These are phyloP conservation scores for Hibiscus trionum DNA, from an alignment of 345 rosid genomes.

Conservation along the genomic window DNA sequence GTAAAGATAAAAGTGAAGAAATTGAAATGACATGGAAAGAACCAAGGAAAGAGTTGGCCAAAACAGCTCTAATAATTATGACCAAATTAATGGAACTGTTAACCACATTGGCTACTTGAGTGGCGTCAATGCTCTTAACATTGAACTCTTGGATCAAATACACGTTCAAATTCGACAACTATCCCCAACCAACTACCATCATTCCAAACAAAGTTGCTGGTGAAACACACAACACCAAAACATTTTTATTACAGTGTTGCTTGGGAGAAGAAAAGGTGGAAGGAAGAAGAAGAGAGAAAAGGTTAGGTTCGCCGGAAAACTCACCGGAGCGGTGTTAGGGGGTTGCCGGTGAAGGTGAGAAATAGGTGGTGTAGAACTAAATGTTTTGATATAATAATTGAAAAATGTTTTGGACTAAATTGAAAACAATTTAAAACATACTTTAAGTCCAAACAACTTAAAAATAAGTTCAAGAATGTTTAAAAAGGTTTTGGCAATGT, in stretches of 20 bases:
- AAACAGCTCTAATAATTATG: slow-evolving; percentile 17
- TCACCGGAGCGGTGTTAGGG: too few relatives aligned
- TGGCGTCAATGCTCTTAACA: slow-evolving; percentile 15
- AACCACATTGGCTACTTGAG: slow-evolving; percentile 13
- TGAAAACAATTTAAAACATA: too few relatives aligned
- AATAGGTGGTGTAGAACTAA: too few relatives aligned
- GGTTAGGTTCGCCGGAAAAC: too few relatives aligned
- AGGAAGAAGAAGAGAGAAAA: too few relatives aligned
- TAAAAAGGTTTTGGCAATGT: too few relatives aligned
- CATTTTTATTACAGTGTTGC: not conserved
- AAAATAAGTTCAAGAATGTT: too few relatives aligned
- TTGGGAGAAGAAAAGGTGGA: too few relatives aligned
- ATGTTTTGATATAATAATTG: too few relatives aligned
- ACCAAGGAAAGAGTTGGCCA: slow-evolving; percentile 20
- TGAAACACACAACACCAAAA: not conserved
- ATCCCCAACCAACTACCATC: slow-evolving; percentile 9
- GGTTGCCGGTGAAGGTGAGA: too few relatives aligned
- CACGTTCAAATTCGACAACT: slow-evolving; percentile 18
- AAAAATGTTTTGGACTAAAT: too few relatives aligned
- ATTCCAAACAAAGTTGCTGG: slow-evolving; percentile 7
- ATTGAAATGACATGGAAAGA: slow-evolving; percentile 15
- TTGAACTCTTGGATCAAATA: slow-evolving; percentile 25
- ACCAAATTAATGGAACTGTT: slow-evolving; percentile 7
- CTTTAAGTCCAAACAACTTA: too few relatives aligned
- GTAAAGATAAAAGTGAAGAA: slow-evolving; percentile 15